Base-by-base conservation (phyloP, 2,329 filamentous ascomycete genomes). In the Ophiosphaerella narmari region DNA sequence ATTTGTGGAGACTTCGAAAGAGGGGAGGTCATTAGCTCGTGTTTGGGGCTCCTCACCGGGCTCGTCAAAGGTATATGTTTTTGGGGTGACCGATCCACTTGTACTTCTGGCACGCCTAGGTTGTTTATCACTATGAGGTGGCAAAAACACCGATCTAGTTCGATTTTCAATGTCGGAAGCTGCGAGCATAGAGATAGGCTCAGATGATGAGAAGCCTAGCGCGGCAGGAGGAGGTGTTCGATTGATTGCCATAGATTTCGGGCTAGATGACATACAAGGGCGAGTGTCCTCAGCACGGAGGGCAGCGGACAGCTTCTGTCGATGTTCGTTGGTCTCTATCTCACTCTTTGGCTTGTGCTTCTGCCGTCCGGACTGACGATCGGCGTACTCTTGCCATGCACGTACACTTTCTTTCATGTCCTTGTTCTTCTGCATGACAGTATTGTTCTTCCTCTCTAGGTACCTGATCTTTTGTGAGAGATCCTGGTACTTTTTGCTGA, bases 391-490 rank as follows among this genome's bases (percentile, higher is more conserved):
- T 49, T 72, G 69, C 73, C 73, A 75, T 24, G 66, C 66, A 36
- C 63, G 68, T 7, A 73, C 70, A 31, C 55, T 72, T 12, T 73
- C 63, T 46, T 77, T 77, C 62, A 75, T 74, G 2, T 73, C 65
- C 38, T 62, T 67, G 44, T 74, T 71, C 45, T 72, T 70, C 38
- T 66, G 55, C 66, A 65, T 73, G 39, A 68, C 72, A 34, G 46
- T 52, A 2, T 45, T 54, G 33, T 70, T 72, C 53, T 71, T 71
- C 46, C 59, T 67, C 35, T 72, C 63, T 7, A 67, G 50, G 39
- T 73, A 73, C 47, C 62, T 69, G 3, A 66, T 50, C 41, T 62
- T 62, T 18, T 70, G 63, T 18, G 50, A 51, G 2, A 57, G 54
- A 37, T 70, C 60, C 21, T 64, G 63, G 26, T 68, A 66, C 42